A percentile compares a stretch with the other conserved stretches of the same genome.
Evolutionary conservation across 768 basidiomycete genomes (phyloP).

Genomic region (Cystobasidium onofrii): DNA sequence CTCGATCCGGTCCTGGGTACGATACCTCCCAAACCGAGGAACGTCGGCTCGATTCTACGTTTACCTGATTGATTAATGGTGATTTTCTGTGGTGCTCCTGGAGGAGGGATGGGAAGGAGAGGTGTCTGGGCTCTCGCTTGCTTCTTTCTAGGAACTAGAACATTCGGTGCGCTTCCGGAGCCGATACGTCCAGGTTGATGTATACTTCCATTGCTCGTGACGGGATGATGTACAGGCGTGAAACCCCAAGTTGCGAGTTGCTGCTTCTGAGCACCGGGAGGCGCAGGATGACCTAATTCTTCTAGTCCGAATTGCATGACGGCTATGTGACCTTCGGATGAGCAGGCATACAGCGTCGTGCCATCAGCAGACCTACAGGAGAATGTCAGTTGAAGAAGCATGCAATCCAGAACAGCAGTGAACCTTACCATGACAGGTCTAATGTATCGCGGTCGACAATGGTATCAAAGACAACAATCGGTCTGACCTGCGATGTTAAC

Average conservation of each 20-base stretch:
- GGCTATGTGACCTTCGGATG: slow-evolving; percentile 88
- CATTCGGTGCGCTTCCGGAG: background rate
- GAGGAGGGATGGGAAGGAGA: slow-evolving; percentile 31
- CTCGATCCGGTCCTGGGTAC: background rate
- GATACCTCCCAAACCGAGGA: slow-evolving; percentile 35
- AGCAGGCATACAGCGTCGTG: slow-evolving; percentile 81
- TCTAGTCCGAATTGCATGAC: slow-evolving; percentile 32
- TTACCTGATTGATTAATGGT: slow-evolving; percentile 49
- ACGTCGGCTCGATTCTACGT: slow-evolving; percentile 55
- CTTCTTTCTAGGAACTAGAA: slow-evolving; percentile 12
- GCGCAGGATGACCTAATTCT: slow-evolving; percentile 31
- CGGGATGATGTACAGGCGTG: background rate
- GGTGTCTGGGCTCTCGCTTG: background rate
- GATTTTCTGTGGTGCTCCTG: slow-evolving; percentile 38
- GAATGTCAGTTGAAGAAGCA: slow-evolving; percentile 16
- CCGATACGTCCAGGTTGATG: background rate
- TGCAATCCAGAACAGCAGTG: background rate
- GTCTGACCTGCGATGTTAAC: slow-evolving; percentile 85
- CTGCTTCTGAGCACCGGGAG: slow-evolving; percentile 11
- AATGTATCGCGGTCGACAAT: slow-evolving; percentile 90
- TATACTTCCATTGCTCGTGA: background rate
- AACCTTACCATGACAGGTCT: slow-evolving; percentile 81
- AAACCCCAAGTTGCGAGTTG: slow-evolving; percentile 23
- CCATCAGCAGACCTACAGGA: slow-evolving; percentile 78
- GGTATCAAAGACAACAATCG: slow-evolving; percentile 84